phyloP scores from a whole-genome alignment of 768 basidiomycete genomes.

The Pisolithus orientalis region DNA sequence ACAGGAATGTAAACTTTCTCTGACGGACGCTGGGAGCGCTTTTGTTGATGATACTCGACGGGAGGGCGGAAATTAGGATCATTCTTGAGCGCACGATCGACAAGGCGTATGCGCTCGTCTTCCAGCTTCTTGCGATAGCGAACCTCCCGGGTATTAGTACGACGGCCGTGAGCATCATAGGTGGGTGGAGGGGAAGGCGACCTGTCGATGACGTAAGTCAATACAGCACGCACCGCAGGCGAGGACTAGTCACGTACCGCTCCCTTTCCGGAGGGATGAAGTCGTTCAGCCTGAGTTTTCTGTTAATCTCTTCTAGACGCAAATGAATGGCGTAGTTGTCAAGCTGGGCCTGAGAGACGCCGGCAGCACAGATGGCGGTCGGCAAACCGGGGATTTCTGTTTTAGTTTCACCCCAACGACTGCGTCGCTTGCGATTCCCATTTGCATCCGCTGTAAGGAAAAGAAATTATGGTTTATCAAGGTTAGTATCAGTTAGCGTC shows the following conservation, averaged over 20 bases:
- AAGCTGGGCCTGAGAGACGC: slow-evolving; percentile 92
- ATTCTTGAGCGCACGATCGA: slow-evolving; percentile 94
- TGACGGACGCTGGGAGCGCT: slow-evolving; percentile 86
- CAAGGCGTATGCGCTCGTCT: slow-evolving; percentile 86
- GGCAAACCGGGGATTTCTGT: slow-evolving; percentile 89
- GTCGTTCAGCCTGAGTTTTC: slow-evolving; percentile 89
- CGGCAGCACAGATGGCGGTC: slow-evolving; percentile 87
- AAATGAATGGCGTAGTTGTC: slow-evolving; percentile 98
- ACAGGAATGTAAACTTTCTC: slow-evolving; percentile 99
- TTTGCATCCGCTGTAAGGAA: slow-evolving; percentile 66
- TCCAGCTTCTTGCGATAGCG: slow-evolving; percentile 95
- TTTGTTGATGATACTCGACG: slow-evolving; percentile 92
- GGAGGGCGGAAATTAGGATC: slow-evolving; percentile 98
- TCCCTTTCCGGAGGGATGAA: slow-evolving; percentile 94
- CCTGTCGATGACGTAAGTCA: slow-evolving; percentile 35
- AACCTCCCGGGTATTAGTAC: slow-evolving; percentile 97
- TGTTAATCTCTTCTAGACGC: slow-evolving; percentile 94
- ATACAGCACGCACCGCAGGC: neutral
- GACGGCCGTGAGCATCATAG: slow-evolving; percentile 94
- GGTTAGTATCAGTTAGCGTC: slow-evolving; percentile 52
- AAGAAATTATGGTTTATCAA: slow-evolving; percentile 35
- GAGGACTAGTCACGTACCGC: slow-evolving; percentile 44
- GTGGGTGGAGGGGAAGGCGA: slow-evolving; percentile 97
- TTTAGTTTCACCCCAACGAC: slow-evolving; percentile 95
- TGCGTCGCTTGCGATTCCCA: slow-evolving; percentile 89